Percentiles rank a stretch among this genome's conserved stretches.
phyloP scores from a whole-genome alignment of 148 eudicot genomes.

The Euryodendron excelsum region DNA sequence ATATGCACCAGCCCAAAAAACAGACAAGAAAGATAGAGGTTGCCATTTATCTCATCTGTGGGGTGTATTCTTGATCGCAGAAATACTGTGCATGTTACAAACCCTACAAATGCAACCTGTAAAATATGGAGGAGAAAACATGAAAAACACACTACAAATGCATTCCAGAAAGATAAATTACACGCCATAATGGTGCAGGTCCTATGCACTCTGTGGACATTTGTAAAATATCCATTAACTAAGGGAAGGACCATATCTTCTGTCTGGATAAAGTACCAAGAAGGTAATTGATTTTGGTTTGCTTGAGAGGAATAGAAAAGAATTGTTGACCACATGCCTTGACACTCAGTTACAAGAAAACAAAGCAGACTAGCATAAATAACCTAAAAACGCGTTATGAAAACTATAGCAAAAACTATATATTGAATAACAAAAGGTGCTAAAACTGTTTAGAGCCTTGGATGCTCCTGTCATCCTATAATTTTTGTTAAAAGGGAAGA shows the following conservation, averaged over 20 bases:
- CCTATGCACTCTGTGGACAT: not conserved
- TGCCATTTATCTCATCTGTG: conserved; percentile 55
- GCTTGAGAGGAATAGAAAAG: not conserved
- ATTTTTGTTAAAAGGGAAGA: not conserved
- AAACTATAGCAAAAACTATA: not conserved
- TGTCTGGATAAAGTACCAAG: not conserved
- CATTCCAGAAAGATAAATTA: not conserved
- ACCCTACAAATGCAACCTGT: conserved; percentile 74
- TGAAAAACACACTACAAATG: not conserved
- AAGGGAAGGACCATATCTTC: not conserved
- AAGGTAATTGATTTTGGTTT: not conserved
- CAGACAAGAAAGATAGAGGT: conserved; percentile 62
- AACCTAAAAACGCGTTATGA: not conserved
- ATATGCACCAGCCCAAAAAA: conserved; percentile 66
- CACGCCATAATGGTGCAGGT: not conserved
- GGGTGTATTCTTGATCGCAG: conserved; percentile 59
- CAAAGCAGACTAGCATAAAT: not conserved
- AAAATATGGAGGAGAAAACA: not conserved
- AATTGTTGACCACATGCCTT: not conserved
- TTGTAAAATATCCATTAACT: not conserved
- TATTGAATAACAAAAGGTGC: not conserved
- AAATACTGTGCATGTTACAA: conserved; percentile 60
- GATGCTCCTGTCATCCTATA: not conserved
- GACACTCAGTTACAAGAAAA: not conserved
- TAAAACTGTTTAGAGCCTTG: not conserved